phyloP scores from a whole-genome alignment of 306 rosid species.

The Vicia sativa region DNA sequence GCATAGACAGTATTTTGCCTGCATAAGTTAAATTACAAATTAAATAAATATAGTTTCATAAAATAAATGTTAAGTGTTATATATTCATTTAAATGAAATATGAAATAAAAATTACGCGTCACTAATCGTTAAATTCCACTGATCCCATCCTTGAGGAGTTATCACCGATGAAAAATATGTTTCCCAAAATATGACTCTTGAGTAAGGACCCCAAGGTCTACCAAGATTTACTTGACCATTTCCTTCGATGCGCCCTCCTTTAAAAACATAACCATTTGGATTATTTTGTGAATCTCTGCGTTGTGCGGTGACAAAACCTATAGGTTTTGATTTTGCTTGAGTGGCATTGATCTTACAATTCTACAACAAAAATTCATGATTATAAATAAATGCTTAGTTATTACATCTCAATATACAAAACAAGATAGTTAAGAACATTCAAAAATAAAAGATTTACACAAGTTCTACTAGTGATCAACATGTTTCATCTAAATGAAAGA shows the following conservation, averaged over 20 bases:
- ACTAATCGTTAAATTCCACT: neutral
- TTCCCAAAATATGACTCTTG: conserved; percentile 28
- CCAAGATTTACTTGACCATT: conserved; percentile 17
- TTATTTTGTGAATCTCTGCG: neutral
- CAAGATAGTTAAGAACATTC: neutral
- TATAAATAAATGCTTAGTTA: too few relatives aligned
- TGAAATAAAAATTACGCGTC: neutral
- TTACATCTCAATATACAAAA: too few relatives aligned
- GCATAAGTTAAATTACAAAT: conserved; percentile 2
- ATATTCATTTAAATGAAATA: neutral
- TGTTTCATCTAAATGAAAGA: neutral
- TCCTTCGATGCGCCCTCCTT: conserved; percentile 10
- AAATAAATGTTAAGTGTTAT: too few relatives aligned
- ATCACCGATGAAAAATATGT: neutral
- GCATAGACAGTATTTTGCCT: neutral
- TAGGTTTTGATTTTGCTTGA: neutral
- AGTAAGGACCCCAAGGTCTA: conserved; percentile 26
- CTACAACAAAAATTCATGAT: conserved; percentile 20
- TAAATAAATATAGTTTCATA: neutral
- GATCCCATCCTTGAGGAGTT: conserved; percentile 14
- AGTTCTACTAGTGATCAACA: neutral
- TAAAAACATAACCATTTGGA: conserved; percentile 48
- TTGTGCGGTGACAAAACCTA: conserved; percentile 53
- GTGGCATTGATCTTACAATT: conserved; percentile 36
- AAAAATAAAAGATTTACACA: neutral